These are phyloP conservation scores for Penicillium glabrum DNA, from an alignment of 2,329 filamentous ascomycete species.

Conservation along the genomic window DNA sequence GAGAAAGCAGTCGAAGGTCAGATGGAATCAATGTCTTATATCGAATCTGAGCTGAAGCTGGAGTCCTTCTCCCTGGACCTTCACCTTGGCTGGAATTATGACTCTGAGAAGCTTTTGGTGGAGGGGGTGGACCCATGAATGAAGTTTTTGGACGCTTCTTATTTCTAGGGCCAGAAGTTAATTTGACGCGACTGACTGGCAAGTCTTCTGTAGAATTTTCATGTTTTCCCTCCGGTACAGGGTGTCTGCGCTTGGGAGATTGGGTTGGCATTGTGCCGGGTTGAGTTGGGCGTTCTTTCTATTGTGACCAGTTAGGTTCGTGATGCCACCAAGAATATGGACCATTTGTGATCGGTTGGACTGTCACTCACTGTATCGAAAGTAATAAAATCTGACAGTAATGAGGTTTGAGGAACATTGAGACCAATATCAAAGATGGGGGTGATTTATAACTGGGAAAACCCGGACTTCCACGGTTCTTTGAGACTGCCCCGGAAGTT, in stretches of 20 bases:
- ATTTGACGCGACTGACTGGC: not conserved
- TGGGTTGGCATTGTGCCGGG: not conserved
- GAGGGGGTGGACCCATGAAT: not conserved
- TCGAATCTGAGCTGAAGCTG: not conserved
- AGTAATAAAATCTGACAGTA: too few species aligned
- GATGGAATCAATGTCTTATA: not conserved
- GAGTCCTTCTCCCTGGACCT: not conserved
- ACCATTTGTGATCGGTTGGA: too few species aligned
- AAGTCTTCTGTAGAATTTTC: not conserved
- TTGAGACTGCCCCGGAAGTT: not conserved
- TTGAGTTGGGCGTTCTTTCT: not conserved
- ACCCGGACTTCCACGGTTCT: not conserved
- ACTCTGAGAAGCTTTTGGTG: not conserved
- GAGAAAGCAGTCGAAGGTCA: not conserved
- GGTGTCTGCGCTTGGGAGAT: not conserved
- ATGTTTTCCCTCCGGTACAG: not conserved
- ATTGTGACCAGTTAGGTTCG: not conserved
- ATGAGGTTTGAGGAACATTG: too few species aligned
- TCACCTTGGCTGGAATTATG: not conserved
- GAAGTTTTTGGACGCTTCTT: not conserved
- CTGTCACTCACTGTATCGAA: too few species aligned
- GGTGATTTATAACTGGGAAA: not conserved
- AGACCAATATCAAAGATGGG: not conserved
- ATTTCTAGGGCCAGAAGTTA: not conserved
- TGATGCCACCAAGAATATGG: not conserved